A percentile compares a stretch with the other conserved stretches of the same genome.
Conservation (phyloP, 108 stramenopile genomes). For the Stephanodiscus minutulus region DNA sequence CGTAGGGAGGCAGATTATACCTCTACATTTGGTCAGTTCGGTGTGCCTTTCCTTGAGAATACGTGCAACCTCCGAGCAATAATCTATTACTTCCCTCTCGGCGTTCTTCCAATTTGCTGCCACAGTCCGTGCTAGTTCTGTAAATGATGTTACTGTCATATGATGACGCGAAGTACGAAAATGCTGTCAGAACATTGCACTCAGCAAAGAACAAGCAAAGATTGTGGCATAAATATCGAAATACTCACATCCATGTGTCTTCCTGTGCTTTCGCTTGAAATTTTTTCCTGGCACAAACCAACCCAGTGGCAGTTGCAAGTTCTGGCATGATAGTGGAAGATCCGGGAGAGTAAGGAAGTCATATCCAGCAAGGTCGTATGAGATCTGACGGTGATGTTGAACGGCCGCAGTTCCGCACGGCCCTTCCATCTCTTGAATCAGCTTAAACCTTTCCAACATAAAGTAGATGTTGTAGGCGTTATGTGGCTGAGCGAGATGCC, state of each 20-base stretch:
- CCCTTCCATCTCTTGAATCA: no score
- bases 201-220: neutral
- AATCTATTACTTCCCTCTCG: neutral
- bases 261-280: neutral
- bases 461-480: no score
- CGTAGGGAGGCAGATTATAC: no score
- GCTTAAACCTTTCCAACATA: no score
- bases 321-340: neutral
- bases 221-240: no score
- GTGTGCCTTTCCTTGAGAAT: slow-evolving; percentile 7
- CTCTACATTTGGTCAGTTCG: neutral
- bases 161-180: neutral
- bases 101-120: neutral
- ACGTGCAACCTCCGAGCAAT: neutral
- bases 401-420: no score
- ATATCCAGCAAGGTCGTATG: neutral
- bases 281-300: neutral
- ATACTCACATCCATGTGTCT: neutral
- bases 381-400: no score
- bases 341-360: no score
- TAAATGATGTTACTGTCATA: neutral
- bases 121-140: neutral
- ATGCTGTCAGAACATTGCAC: neutral
- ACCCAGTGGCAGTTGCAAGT: neutral
- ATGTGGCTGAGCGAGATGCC: no score